Base-by-base conservation (phyloP, 2,329 filamentous ascomycete genomes). In the Aspergillus unguis region DNA sequence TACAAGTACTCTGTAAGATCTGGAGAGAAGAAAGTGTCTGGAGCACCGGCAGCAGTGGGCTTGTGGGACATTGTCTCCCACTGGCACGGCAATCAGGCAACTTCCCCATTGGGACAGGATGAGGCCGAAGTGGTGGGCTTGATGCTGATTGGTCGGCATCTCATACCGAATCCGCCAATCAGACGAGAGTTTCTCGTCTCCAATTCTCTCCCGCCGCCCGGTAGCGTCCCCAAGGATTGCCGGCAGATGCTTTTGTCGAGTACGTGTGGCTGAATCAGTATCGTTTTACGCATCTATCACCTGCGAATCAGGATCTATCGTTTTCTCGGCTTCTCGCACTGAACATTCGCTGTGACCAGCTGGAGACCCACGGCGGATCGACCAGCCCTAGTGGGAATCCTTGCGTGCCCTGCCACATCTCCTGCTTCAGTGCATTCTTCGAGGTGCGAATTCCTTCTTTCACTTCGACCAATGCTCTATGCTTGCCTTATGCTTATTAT, bases 61-160 rank as follows among this genome's bases (percentile, higher is more conserved):
- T 33, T 33, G 32, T 33, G 32, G 32, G 11, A 33, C 17, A 36
- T 23, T 38, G n/a, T 4, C n/a, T 11, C 5, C 36, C 6, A 6
- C n/a, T 41, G 31, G 31, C 9, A 32, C 23, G 37, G 36, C 11
- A 36, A 44, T 29, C n/a, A 29, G 11, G 48, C 37, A 42, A 29
- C 48, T 56, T 49, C 55, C 50, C 27, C 43, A 48, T 53, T 36
- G 10, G 53, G 51, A 52, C 50, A 52, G 40, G 44, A 54, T 58
- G 57, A 56, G 44, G 57, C 50, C 47, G 10, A 49, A 50, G 45
- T 43, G 28, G 43, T 57, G 11, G 46, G 35, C 6, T 25, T 3
- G 2, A 11, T 3, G 3, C 3, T 60, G 56, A 64, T 65, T 64
- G 62, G 63, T 49, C 50, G 62, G 63, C 26, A 58, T 61, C 48